Conservation (phyloP, 2,329 filamentous ascomycete species). For the Botrytis porri region DNA sequence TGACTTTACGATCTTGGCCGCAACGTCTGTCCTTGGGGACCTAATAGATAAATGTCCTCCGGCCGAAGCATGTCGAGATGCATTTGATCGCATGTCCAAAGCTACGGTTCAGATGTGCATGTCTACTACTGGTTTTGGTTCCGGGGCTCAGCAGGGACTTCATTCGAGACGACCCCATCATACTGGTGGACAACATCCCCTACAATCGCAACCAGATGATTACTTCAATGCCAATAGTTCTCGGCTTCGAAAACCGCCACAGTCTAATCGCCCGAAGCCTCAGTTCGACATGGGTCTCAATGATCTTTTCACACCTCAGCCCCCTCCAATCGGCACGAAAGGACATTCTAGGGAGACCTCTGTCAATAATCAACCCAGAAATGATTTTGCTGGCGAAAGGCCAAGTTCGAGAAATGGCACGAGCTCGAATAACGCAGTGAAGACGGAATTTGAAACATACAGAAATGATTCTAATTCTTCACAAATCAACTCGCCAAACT, state of each 20-base stretch:
- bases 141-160: constrained; percentile 31
- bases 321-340: neutral
- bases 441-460: constrained; percentile 24
- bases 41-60: constrained; percentile 93
- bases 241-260: constrained; percentile 16
- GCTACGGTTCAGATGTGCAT: constrained; percentile 94
- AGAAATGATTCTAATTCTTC: constrained; percentile 5
- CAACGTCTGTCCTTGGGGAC: constrained; percentile 87
- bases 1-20: constrained; percentile 92
- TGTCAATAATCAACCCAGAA: neutral
- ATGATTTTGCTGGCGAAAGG: neutral
- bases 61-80: constrained; percentile 89
- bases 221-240: constrained; percentile 27
- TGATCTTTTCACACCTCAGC: constrained; percentile 30
- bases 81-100: constrained; percentile 92
- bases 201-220: constrained; percentile 19
- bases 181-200: constrained; percentile 19
- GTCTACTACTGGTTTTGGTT: constrained; percentile 56
- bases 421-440: constrained; percentile 11
- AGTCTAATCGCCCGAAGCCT: constrained; percentile 30
- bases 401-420: constrained; percentile 5
- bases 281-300: constrained; percentile 38
- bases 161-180: constrained; percentile 28
- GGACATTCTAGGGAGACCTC: constrained; percentile 1
- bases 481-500: constrained; percentile 6